phyloP scores from a whole-genome alignment of 2,329 filamentous ascomycete species.

The Tolypocladium endophyticum region DNA sequence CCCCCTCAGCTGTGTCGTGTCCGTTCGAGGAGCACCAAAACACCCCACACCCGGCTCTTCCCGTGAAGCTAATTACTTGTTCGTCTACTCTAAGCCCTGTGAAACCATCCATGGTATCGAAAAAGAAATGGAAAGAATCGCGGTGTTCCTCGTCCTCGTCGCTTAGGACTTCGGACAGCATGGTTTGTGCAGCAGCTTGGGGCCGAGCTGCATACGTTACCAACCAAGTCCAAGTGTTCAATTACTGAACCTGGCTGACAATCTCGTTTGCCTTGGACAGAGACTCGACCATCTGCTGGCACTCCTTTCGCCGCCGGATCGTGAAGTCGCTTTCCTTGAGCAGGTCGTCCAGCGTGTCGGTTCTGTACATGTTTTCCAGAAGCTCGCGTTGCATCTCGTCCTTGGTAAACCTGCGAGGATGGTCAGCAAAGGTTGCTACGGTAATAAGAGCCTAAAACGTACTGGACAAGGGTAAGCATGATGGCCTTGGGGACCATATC shows the following conservation, averaged over 20 bases:
- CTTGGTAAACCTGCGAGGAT: conserved; percentile 64
- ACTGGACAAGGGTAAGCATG: conserved; percentile 95
- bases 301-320: conserved; percentile 87
- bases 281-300: conserved; percentile 98
- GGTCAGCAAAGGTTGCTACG: conserved; percentile 8
- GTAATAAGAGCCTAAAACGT: conserved; percentile 29
- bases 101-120: conserved; percentile 26
- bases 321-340: conserved; percentile 99
- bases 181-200: not conserved
- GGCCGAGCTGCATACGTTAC: not conserved
- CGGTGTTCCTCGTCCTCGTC: not conserved
- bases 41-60: conserved; percentile 3
- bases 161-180: not conserved
- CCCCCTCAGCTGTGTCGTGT: not conserved
- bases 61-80: conserved; percentile 15
- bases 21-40: not conserved
- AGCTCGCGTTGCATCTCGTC: conserved; percentile 98
- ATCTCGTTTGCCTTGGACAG: conserved; percentile 86
- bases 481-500: conserved; percentile 99
- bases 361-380: conserved; percentile 94
- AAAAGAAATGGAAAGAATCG: conserved; percentile 13
- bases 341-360: conserved; percentile 79
- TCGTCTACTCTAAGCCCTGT: conserved; percentile 22
- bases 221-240: not conserved
- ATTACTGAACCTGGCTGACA: conserved; percentile 67